Base-by-base conservation (phyloP, 1,139 yeast genomes). In the Yamadazyma taylorii region DNA sequence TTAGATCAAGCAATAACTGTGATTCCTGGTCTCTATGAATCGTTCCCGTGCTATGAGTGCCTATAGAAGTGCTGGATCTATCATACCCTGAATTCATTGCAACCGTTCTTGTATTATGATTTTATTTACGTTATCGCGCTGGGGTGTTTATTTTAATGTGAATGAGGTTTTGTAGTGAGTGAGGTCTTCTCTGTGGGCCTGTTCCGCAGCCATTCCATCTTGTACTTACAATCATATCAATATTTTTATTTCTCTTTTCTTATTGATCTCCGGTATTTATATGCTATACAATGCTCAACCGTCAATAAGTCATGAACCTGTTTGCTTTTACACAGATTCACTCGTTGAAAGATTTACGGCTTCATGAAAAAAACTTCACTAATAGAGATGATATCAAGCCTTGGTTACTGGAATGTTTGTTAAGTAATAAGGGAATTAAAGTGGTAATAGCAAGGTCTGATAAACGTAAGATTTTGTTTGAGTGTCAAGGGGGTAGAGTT, bases 381-480 rank as follows among this genome's bases (percentile, higher is more conserved):
- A 34, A 45, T 17, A 59, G 51, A 35, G 51, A 48, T 26, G 78
- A 74, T 23, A 79, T 83, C 48, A 83, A 83, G 55, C 86, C 88
- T 2, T 83, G 89, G 89, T 56, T 83, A 32, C 81, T 70, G 49
- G 61, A 70, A 27, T 63, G 64, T 19, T 46, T 65, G 38, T 60
- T 73, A 33, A 61, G 65, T 15, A 62, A 69, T 8, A 67, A 71
- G 39, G 85, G 86, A 1, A 75, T 83, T 26, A 68, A 69, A 38
- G 66, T 83, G 13, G 89, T 81, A 5, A 82, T 82, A 41, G 89
- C 81, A 56, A 62, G 92, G 37, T 79, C 86, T 1, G 92, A 83
- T 55, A 73, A 75, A 27, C 64, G 77, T 33, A 83, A 83, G 56
- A 81, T 82, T 28, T 81, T 83, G 13, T 83, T 83, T 62, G 78